A percentile compares a stretch with the other conserved stretches of the same genome.
phyloP scores from a whole-genome alignment of 2,329 filamentous ascomycete genomes.

The Ascochyta koolunga region DNA sequence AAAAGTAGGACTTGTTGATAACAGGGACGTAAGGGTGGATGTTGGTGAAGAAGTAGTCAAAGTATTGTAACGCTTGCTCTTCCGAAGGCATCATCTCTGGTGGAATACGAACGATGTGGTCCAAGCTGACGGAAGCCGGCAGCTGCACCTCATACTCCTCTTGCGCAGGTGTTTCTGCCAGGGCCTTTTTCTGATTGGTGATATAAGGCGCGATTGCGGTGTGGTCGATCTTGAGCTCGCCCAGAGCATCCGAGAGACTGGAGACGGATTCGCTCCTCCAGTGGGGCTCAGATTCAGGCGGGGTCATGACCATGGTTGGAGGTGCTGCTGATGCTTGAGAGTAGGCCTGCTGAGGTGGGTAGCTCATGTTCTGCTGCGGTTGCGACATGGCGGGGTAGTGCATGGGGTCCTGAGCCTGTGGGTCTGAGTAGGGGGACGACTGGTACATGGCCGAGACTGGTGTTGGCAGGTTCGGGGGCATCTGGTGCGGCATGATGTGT shows the following conservation, averaged over 20 bases:
- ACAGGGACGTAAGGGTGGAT: slow-evolving; percentile 94
- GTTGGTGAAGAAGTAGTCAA: slow-evolving; percentile 87
- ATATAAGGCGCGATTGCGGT: slow-evolving; percentile 89
- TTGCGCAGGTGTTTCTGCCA: slow-evolving; percentile 66
- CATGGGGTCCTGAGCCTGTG: slow-evolving; percentile 41
- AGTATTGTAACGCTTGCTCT: slow-evolving; percentile 79
- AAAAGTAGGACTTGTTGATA: slow-evolving; percentile 80
- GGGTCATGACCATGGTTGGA: slow-evolving; percentile 40
- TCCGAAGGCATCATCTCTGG: slow-evolving; percentile 92
- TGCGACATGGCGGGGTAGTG: slow-evolving; percentile 47
- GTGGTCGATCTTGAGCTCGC: slow-evolving; percentile 85
- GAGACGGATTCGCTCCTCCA: slow-evolving; percentile 56
- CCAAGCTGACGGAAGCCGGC: slow-evolving; percentile 72
- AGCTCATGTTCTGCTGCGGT: slow-evolving; percentile 44
- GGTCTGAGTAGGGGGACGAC: slow-evolving; percentile 43
- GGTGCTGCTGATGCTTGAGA: slow-evolving; percentile 34
- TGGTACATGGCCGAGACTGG: slow-evolving; percentile 46
- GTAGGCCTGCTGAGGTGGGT: slow-evolving; percentile 43
- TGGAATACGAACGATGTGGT: slow-evolving; percentile 83
- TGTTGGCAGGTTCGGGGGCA: slow-evolving; percentile 35
- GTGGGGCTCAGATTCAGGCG: slow-evolving; percentile 57
- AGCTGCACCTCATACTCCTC: slow-evolving; percentile 75
- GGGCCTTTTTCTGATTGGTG: slow-evolving; percentile 64
- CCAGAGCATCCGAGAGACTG: slow-evolving; percentile 79
- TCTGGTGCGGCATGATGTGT: slow-evolving; percentile 38